These are phyloP conservation scores for Arthrobotrys sphaeroides DNA, from an alignment of 2,329 filamentous ascomycete genomes.

Conservation along the genomic window DNA sequence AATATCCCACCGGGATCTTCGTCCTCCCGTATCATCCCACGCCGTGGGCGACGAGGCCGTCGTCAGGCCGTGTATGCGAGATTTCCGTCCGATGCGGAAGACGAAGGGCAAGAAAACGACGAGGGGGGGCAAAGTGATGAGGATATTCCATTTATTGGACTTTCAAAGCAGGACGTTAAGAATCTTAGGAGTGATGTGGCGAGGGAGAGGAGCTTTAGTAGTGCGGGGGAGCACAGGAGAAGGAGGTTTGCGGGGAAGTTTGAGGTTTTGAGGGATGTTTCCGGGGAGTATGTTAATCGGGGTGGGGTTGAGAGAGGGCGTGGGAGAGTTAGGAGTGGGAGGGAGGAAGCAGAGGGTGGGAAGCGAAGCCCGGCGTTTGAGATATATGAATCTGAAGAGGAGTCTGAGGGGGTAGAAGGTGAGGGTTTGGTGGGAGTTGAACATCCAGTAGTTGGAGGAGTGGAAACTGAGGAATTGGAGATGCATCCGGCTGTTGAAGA, in stretches of 20 bases:
- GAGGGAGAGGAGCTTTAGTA: neutral
- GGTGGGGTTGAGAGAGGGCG: neutral
- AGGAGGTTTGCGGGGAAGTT: neutral
- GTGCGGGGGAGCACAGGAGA: neutral
- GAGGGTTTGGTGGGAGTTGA: neutral
- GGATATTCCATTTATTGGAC: neutral
- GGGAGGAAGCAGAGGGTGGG: neutral
- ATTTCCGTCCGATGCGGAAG: neutral
- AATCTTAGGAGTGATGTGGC: neutral
- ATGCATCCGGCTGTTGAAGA: neutral
- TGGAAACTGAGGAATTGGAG: neutral
- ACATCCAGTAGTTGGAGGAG: neutral
- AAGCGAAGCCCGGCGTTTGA: neutral
- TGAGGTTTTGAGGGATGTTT: constrained; percentile 26
- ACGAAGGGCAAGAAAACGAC: neutral
- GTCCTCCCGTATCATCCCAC: neutral
- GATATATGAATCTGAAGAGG: neutral
- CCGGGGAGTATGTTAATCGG: constrained; percentile 2
- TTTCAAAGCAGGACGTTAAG: neutral
- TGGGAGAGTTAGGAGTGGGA: neutral
- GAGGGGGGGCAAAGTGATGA: neutral
- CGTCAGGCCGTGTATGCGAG: neutral
- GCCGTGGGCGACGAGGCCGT: too few species aligned
- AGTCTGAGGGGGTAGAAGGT: neutral
- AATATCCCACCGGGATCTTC: constrained; percentile 1